Percentiles rank a stretch among this genome's conserved stretches.
Conservation (phyloP, 1,284 basidiomycete species). For the Lentinus polychrous region DNA sequence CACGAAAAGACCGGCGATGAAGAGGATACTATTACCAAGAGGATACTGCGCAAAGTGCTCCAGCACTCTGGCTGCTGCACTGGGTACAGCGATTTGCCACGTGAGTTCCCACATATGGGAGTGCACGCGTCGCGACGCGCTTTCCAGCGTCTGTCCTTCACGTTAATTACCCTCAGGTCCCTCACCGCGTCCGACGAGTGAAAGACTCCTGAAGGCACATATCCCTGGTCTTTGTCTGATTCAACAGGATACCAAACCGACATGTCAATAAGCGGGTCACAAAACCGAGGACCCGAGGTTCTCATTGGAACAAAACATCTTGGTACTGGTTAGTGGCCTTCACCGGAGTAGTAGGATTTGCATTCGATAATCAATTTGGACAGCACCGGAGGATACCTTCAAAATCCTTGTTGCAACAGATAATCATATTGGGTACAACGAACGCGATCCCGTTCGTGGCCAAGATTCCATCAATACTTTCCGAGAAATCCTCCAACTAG, state of each 20-base stretch:
- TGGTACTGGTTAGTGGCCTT: constrained; percentile 29
- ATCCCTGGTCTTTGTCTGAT: no score
- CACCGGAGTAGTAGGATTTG: no score
- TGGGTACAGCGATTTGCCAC: no score
- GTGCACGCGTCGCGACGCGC: background rate
- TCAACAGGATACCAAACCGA: no score
- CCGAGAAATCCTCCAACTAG: constrained; percentile 87
- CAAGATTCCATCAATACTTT: constrained; percentile 96
- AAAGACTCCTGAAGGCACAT: no score
- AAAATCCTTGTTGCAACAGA: constrained; percentile 88
- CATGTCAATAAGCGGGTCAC: background rate
- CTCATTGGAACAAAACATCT: constrained; percentile 3
- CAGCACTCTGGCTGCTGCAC: no score
- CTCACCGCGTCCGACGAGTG: background rate
- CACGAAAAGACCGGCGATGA: no score
- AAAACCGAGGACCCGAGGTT: background rate
- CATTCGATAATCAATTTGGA: background rate
- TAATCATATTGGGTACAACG: constrained; percentile 94
- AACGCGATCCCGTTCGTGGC: constrained; percentile 91
- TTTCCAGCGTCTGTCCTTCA: background rate
- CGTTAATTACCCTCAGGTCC: background rate
- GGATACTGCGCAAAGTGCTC: no score
- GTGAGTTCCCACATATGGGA: background rate
- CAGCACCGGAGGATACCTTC: constrained; percentile 65
- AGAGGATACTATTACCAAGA: no score